Percentiles rank a stretch among this genome's conserved stretches.
These are phyloP conservation scores for Nannizziopsis arthrosporioides DNA, from an alignment of 2,329 filamentous ascomycete genomes.

Conservation along the genomic window DNA sequence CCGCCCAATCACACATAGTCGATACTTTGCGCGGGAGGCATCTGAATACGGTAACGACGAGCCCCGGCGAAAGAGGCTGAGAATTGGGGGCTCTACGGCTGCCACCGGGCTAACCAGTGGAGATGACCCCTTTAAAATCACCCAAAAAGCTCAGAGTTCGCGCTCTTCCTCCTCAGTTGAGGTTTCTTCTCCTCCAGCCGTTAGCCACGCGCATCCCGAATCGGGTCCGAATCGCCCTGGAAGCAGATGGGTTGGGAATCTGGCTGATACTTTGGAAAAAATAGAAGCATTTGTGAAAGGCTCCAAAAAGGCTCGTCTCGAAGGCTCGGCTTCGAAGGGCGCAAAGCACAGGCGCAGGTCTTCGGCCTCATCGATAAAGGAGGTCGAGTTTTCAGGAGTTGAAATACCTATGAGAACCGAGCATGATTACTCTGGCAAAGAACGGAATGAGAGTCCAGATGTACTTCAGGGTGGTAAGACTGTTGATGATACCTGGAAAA, in stretches of 20 bases:
- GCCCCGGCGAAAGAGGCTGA: constrained; percentile 11
- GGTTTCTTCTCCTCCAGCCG: neutral
- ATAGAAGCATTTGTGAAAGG: constrained; percentile 5
- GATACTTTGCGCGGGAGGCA: neutral
- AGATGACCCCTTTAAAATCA: neutral
- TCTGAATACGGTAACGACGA: constrained; percentile 1
- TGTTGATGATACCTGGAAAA: constrained; percentile 15
- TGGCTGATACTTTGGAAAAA: neutral
- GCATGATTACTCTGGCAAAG: constrained; percentile 7
- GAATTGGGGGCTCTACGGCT: neutral
- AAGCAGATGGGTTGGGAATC: neutral
- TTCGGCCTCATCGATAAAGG: neutral
- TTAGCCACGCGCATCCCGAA: neutral
- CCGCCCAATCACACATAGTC: neutral
- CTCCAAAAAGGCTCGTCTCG: constrained; percentile 3
- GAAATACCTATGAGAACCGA: neutral
- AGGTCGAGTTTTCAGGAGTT: neutral
- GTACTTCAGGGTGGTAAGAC: constrained; percentile 31
- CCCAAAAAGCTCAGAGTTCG: neutral
- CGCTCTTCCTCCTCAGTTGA: neutral
- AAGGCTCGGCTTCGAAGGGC: neutral
- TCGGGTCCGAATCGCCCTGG: neutral
- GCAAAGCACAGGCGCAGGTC: neutral
- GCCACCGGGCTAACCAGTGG: neutral
- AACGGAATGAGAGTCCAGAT: constrained; percentile 29